phyloP scores from a whole-genome alignment of 768 basidiomycete genomes.

The Suillus placidus region DNA sequence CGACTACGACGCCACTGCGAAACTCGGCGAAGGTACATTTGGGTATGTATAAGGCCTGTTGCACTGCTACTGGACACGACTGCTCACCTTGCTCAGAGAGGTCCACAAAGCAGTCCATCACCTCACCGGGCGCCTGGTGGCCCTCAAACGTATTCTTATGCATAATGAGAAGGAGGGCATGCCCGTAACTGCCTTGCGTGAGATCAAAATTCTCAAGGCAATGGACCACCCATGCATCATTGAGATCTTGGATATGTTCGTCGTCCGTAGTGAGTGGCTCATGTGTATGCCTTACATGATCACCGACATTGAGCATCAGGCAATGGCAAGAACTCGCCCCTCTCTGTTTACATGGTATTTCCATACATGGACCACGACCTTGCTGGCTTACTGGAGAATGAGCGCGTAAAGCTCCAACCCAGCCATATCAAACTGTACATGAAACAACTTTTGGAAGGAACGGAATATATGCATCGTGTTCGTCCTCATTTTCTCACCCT shows the following conservation, averaged over 20 bases:
- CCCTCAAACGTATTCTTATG: conserved; percentile 93
- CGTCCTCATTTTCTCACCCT: conserved; percentile 31
- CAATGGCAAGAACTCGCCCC: conserved; percentile 62
- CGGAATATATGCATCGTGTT: conserved; percentile 94
- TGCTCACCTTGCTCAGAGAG: conserved; percentile 53
- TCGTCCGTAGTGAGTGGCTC: conserved; percentile 65
- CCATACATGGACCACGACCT: conserved; percentile 99
- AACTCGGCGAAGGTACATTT: conserved; percentile 96
- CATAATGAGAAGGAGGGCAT: conserved; percentile 97
- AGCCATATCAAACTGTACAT: conserved; percentile 95
- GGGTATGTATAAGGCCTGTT: conserved; percentile 58
- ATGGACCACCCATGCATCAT: conserved; percentile 86
- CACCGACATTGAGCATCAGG: conserved; percentile 39
- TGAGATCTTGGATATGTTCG: conserved; percentile 90
- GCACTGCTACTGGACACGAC: conserved; percentile 11
- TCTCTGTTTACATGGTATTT: conserved; percentile 97
- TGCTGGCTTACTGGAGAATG: conserved; percentile 91
- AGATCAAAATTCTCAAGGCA: conserved; percentile 95
- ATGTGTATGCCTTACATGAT: conserved; percentile 4
- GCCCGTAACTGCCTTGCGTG: conserved; percentile 93
- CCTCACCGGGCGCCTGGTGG: conserved; percentile 63
- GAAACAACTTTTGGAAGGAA: conserved; percentile 94
- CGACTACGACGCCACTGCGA: conserved; percentile 82
- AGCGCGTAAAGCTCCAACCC: conserved; percentile 77
- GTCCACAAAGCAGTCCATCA: conserved; percentile 86